Base-by-base conservation (phyloP, 2,329 filamentous ascomycete genomes). In the Botryosphaeria dothidea region DNA sequence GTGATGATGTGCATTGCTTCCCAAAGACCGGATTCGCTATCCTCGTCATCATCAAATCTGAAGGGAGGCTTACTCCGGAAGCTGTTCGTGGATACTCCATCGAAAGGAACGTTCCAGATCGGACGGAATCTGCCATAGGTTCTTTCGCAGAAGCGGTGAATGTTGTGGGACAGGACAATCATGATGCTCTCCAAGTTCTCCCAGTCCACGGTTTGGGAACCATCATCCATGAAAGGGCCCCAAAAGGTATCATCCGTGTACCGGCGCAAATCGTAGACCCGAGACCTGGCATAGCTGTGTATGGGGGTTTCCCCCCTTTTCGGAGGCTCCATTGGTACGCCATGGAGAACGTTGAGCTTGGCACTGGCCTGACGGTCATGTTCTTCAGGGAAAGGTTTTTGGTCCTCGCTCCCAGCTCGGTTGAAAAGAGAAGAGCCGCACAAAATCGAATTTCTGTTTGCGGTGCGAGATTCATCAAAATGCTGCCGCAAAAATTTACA, bases 101-200 rank as follows among this genome's bases (percentile, higher is more conserved):
- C 69, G 17, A 77, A 74, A 0, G 73, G 70, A 11, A 70, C 54
- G 1, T 66, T 66, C 75, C 76, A 78, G 2, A 74, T 69, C 3
- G 72, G 74, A 15, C 67, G 66, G 19, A 75, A 74, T 1, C 65
- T 64, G 1, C 67, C 68, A 3, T 70, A 65, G 29, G 71, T 71
- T 1, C 70, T 60, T 21, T 71, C 69, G 61, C 71, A 73, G 60
- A 72, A 75, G 15, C 71, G 65, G 4, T 68, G 66, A 0, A 90
- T 81, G 72, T 92, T 92, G 71, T 85, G 82, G 3, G 84, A 85
- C 3, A 93, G 75, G 2, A 90, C 86, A 3, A 93, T 80, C 82
- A 92, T 86, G 62, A 92, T 85, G 8, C 89, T 88, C 75, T 93
- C 91, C 11, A 93, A 78, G 78, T 91, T 92, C 75, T 93, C 90